A percentile compares a stretch with the other conserved stretches of the same genome.
These are phyloP conservation scores for Clarireedia homoeocarpa DNA, from an alignment of 2,329 filamentous ascomycete genomes.

Conservation along the genomic window DNA sequence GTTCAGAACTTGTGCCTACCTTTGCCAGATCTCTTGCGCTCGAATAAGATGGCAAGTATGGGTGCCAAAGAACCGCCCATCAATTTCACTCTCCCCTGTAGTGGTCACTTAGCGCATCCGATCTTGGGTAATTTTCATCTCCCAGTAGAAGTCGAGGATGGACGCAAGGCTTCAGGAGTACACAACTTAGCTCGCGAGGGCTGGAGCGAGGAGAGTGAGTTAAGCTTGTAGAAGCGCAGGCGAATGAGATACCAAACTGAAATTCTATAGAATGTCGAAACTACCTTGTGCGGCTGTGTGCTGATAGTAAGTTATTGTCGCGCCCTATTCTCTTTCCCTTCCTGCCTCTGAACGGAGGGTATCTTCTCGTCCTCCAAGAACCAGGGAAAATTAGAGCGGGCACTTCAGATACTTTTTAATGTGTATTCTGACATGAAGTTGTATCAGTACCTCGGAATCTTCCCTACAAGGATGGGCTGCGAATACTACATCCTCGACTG, in stretches of 20 bases:
- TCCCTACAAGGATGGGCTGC: constrained; percentile 38
- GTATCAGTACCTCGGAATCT: constrained; percentile 39
- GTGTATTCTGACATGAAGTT: neutral
- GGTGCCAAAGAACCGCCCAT: too few species aligned
- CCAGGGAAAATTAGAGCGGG: too few species aligned
- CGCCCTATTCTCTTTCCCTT: neutral
- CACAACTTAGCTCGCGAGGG: constrained; percentile 13
- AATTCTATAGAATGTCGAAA: constrained; percentile 36
- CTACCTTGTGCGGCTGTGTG: constrained; percentile 37
- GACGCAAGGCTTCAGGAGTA: constrained; percentile 9
- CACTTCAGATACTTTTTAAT: too few species aligned
- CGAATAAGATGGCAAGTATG: too few species aligned
- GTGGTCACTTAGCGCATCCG: neutral
- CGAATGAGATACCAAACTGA: neutral
- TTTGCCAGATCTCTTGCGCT: too few species aligned
- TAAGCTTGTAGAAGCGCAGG: neutral
- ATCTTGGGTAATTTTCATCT: constrained; percentile 6
- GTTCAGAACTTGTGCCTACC: too few species aligned
- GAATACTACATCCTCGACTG: constrained; percentile 36
- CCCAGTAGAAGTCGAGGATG: constrained; percentile 9
- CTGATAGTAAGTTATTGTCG: neutral
- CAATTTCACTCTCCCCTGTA: neutral
- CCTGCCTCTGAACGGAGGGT: neutral
- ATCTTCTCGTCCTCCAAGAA: too few species aligned
- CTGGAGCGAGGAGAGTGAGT: constrained; percentile 18